Conservation (phyloP, 345 rosid genomes). For the Excoecaria agallocha region DNA sequence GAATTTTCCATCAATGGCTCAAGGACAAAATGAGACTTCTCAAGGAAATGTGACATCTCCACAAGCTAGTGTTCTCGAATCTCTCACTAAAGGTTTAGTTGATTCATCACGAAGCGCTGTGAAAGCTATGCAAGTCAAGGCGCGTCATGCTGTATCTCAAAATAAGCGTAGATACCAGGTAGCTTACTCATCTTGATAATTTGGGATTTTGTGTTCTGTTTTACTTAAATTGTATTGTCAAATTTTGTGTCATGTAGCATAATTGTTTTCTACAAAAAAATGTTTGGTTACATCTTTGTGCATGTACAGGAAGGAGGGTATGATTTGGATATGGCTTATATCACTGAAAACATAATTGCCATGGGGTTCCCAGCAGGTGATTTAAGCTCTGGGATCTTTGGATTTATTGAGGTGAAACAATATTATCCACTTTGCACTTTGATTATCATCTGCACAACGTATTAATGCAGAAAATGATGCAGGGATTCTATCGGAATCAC, state of each 20-base stretch:
- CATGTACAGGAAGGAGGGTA: slow-evolving; percentile 29
- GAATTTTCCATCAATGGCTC: slow-evolving; percentile 5
- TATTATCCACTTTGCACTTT: neutral
- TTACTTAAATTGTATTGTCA: too few species aligned
- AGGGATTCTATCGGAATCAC: slow-evolving; percentile 37
- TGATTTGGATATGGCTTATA: slow-evolving; percentile 46
- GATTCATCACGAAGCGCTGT: slow-evolving; percentile 32
- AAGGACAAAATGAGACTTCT: slow-evolving; percentile 8
- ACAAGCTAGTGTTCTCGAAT: slow-evolving; percentile 24
- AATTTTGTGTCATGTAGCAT: neutral
- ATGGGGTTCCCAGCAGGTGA: slow-evolving; percentile 43
- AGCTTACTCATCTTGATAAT: neutral
- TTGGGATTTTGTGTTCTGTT: neutral
- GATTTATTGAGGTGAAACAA: slow-evolving; percentile 29
- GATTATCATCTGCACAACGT: neutral
- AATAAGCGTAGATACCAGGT: slow-evolving; percentile 36
- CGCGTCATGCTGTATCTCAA: slow-evolving; percentile 33
- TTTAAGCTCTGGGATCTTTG: slow-evolving; percentile 35
- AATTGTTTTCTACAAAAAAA: neutral
- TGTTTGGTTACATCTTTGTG: neutral
- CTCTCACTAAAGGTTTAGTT: slow-evolving; percentile 28
- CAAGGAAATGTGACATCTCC: slow-evolving; percentile 8
- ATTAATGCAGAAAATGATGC: slow-evolving; percentile 10
- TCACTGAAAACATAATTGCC: slow-evolving; percentile 36
- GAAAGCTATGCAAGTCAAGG: slow-evolving; percentile 34